phyloP scores from a whole-genome alignment of 2,329 filamentous ascomycete species.

The Trichoderma gracile region DNA sequence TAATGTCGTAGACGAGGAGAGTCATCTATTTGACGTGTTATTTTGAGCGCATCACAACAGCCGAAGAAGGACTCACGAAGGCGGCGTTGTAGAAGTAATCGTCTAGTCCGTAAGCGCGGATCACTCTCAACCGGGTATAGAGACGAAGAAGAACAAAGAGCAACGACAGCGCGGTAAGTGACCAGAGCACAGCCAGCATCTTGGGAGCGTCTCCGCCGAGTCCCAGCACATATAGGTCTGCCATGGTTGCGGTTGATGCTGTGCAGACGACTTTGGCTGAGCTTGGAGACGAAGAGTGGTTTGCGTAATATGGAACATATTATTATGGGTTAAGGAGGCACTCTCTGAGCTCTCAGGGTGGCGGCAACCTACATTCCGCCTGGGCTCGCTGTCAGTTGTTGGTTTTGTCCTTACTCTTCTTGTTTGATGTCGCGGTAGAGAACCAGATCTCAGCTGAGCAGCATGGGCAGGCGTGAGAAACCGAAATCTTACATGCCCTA shows the following conservation, averaged over 20 bases:
- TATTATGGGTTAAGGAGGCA: neutral
- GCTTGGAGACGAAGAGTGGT: neutral
- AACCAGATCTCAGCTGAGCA: no score
- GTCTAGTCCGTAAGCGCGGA: neutral
- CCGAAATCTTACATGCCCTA: no score
- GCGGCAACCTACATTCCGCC: neutral
- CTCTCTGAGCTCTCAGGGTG: neutral
- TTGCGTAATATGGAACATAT: neutral
- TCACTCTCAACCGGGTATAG: neutral
- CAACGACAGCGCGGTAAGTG: neutral
- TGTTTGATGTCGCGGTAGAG: no score
- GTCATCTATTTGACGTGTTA: neutral
- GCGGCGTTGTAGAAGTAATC: conserved; percentile 3
- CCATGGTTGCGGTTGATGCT: neutral
- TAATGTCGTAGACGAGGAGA: neutral
- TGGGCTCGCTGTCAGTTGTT: neutral
- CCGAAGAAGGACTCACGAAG: neutral
- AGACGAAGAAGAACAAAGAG: neutral
- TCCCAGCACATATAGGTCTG: neutral
- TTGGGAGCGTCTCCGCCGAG: conserved; percentile 1
- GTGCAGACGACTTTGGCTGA: neutral
- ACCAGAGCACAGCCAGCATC: conserved; percentile 7
- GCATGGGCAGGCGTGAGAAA: no score
- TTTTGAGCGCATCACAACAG: neutral
- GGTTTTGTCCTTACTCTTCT: neutral